Conservation (phyloP, 2,329 filamentous ascomycete genomes). For the Trichophyton mentagrophytes region DNA sequence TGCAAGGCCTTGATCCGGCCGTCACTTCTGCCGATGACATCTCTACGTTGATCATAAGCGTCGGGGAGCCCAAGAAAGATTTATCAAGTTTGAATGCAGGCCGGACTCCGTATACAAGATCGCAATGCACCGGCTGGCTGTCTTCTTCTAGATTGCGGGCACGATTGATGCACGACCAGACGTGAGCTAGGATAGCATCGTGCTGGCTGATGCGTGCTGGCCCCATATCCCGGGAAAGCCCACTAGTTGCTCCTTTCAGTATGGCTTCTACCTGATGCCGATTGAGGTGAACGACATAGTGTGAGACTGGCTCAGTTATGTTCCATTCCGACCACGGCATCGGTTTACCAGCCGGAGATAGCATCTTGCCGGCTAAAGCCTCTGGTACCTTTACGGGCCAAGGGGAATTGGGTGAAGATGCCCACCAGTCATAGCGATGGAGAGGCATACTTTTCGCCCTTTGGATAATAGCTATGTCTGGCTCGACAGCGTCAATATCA, state of each 20-base stretch:
- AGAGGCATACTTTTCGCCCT: background rate
- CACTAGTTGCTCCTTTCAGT: conserved; percentile 13
- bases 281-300: conserved; percentile 29
- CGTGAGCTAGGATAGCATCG: conserved; percentile 36
- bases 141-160: conserved; percentile 15
- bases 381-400: background rate
- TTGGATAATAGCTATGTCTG: background rate
- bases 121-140: background rate
- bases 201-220: conserved; percentile 27
- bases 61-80: background rate
- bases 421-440: conserved; percentile 2
- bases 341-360: background rate
- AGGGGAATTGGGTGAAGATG: background rate
- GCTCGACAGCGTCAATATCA: background rate
- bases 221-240: conserved; percentile 7
- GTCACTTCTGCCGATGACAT: background rate
- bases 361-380: too few relatives aligned
- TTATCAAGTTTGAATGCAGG: background rate
- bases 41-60: background rate
- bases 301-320: conserved; percentile 13
- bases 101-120: background rate
- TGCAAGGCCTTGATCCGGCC: background rate
- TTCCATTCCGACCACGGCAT: background rate
- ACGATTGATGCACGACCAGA: conserved; percentile 35
- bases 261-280: conserved; percentile 25